phyloP scores from a whole-genome alignment of 2,329 filamentous ascomycete genomes.

The Penicillium palitans region DNA sequence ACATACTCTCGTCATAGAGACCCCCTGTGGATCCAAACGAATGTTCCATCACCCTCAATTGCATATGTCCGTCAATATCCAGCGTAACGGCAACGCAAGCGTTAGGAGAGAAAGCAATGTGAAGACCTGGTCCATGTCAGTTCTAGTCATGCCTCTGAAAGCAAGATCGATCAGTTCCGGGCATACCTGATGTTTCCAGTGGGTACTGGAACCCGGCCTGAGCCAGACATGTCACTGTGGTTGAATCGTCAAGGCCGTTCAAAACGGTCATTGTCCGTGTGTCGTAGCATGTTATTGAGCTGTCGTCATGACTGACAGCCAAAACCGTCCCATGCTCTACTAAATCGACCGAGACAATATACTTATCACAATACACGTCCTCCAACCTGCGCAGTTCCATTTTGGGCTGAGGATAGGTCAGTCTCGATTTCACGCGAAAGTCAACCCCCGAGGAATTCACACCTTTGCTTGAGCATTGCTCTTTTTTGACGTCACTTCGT shows the following conservation, averaged over 20 bases:
- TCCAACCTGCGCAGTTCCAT: conserved; percentile 63
- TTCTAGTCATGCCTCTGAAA: background rate
- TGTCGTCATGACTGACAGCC: conserved; percentile 74
- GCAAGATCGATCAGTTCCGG: background rate
- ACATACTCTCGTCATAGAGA: conserved; percentile 42
- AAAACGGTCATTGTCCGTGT: conserved; percentile 70
- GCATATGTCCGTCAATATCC: conserved; percentile 41
- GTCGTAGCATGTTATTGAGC: conserved; percentile 77
- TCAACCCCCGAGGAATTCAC: conserved; percentile 2
- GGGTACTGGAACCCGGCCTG: conserved; percentile 77
- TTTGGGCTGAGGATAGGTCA: conserved; percentile 42
- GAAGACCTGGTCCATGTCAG: conserved; percentile 33
- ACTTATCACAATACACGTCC: conserved; percentile 68
- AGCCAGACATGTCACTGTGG: conserved; percentile 67
- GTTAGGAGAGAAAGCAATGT: conserved; percentile 48
- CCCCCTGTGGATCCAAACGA: conserved; percentile 40
- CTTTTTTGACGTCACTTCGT: conserved; percentile 68
- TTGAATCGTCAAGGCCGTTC: conserved; percentile 62
- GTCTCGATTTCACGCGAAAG: conserved; percentile 13
- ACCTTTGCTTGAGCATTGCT: conserved; percentile 51
- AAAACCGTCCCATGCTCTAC: conserved; percentile 71
- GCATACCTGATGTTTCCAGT: conserved; percentile 64
- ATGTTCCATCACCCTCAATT: conserved; percentile 43
- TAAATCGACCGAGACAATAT: conserved; percentile 67
- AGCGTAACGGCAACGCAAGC: conserved; percentile 42